Evolutionary conservation across 2,329 filamentous ascomycete species (phyloP).

Genomic region (Xylaria sp.): DNA sequence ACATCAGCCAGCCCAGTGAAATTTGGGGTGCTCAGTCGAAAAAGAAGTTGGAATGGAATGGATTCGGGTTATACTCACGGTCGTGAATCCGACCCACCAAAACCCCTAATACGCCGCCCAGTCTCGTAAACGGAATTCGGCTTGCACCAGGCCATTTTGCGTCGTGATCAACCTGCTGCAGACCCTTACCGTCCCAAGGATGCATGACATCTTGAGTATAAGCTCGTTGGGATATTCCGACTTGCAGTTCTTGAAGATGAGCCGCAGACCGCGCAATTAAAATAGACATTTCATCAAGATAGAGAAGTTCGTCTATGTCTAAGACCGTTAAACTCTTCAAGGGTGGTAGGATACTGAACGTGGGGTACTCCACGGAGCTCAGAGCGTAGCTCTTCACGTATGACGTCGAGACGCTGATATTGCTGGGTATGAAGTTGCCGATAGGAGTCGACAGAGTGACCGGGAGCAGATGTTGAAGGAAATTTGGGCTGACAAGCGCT

Average conservation of each 20-base stretch:
- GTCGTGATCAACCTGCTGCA: constrained; percentile 59
- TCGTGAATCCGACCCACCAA: constrained; percentile 64
- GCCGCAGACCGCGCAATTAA: constrained; percentile 66
- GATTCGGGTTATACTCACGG: constrained; percentile 33
- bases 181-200: constrained; percentile 56
- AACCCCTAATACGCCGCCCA: constrained; percentile 65
- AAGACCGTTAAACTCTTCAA: constrained; percentile 70
- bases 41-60: not conserved
- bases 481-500: constrained; percentile 2
- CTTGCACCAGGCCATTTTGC: constrained; percentile 52
- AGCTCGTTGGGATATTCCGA: constrained; percentile 60
- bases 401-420: constrained; percentile 29
- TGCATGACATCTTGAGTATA: constrained; percentile 47
- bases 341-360: constrained; percentile 70
- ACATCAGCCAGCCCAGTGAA: not conserved
- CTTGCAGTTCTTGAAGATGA: constrained; percentile 62
- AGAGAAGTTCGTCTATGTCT: constrained; percentile 76
- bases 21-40: not conserved
- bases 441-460: constrained; percentile 15
- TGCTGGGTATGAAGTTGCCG: constrained; percentile 26
- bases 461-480: constrained; percentile 20
- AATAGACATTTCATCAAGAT: constrained; percentile 76
- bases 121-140: constrained; percentile 55
- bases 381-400: constrained; percentile 46
- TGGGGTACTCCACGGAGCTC: constrained; percentile 67